phyloP scores from a whole-genome alignment of 768 basidiomycete genomes.

The Psilocybe cubensis region DNA sequence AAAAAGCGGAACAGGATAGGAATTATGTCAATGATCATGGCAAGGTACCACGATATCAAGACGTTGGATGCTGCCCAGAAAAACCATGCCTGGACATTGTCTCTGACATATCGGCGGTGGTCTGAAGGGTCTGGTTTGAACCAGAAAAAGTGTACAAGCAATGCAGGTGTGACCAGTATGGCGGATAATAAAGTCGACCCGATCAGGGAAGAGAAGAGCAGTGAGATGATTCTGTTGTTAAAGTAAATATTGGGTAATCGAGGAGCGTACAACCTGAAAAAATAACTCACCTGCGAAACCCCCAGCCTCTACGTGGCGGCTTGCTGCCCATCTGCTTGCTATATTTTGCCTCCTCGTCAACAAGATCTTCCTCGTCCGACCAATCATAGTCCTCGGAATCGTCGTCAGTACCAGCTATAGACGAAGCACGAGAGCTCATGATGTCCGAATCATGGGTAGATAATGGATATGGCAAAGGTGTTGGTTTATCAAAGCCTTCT shows the following conservation, averaged over 20 bases:
- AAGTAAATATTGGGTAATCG: constrained; percentile 1
- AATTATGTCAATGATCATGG: constrained; percentile 69
- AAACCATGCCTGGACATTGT: constrained; percentile 77
- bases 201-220: constrained; percentile 73
- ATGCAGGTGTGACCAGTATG: constrained; percentile 60
- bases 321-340: constrained; percentile 60
- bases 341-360: constrained; percentile 70
- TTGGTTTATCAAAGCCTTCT: constrained; percentile 37
- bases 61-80: constrained; percentile 84
- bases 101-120: constrained; percentile 60
- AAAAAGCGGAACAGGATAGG: constrained; percentile 56
- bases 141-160: constrained; percentile 74
- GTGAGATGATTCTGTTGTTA: constrained; percentile 50
- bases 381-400: constrained; percentile 71
- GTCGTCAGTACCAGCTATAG: constrained; percentile 55
- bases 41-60: constrained; percentile 79
- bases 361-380: constrained; percentile 79
- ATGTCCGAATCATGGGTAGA: constrained; percentile 34
- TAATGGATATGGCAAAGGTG: constrained; percentile 28
- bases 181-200: constrained; percentile 71
- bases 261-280: neutral
- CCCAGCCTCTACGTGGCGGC: constrained; percentile 49
- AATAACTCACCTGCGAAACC: constrained; percentile 51
- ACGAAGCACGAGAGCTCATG: constrained; percentile 39
- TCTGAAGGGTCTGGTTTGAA: constrained; percentile 61